phyloP scores from a whole-genome alignment of 192 early-diverging fungal species.

The Backusella australiensis region DNA sequence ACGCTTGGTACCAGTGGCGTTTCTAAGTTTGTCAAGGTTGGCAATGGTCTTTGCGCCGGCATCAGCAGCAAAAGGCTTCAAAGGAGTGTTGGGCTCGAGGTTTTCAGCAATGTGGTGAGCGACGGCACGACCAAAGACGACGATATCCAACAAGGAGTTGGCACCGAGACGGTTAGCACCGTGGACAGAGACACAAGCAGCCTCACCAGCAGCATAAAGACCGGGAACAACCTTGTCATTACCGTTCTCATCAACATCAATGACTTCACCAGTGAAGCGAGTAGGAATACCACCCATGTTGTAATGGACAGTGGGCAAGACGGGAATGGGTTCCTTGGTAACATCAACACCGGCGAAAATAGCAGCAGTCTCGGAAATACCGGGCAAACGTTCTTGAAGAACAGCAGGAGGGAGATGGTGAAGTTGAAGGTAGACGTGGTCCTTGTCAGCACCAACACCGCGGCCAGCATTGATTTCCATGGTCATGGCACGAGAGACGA shows the following conservation, averaged over 20 bases:
- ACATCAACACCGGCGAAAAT: constrained; percentile 99
- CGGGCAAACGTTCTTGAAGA: constrained; percentile 91
- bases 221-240: constrained; percentile 93
- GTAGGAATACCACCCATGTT: constrained; percentile 99
- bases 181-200: constrained; percentile 97
- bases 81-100: constrained; percentile 85
- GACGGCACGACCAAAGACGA: constrained; percentile 96
- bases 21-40: constrained; percentile 93
- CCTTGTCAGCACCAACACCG: constrained; percentile 93
- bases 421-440: constrained; percentile 96
- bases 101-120: constrained; percentile 93
- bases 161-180: constrained; percentile 98
- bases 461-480: constrained; percentile 97
- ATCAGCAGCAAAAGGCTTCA: constrained; percentile 75
- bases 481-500: constrained; percentile 97
- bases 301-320: constrained; percentile 98
- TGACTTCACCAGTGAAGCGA: constrained; percentile 93
- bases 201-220: constrained; percentile 97
- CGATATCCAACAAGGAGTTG: constrained; percentile 97
- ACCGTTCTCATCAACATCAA: constrained; percentile 76
- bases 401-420: constrained; percentile 91
- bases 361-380: constrained; percentile 99
- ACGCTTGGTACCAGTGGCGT: constrained; percentile 71
- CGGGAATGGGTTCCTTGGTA: constrained; percentile 99
- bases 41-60: constrained; percentile 89